Conservation (phyloP, 2,329 filamentous ascomycete genomes). For the Botryotinia convoluta region DNA sequence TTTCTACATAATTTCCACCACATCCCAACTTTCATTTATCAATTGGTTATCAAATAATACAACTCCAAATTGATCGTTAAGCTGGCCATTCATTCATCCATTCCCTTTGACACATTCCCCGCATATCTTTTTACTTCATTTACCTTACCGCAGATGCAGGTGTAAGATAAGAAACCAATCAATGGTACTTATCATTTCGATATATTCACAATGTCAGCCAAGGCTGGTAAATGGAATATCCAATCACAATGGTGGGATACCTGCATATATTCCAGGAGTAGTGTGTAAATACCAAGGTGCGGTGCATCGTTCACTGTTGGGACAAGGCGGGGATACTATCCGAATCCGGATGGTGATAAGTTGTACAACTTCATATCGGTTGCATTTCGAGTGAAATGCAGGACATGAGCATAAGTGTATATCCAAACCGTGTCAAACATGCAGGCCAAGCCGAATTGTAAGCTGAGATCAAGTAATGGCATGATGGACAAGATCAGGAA, state of each 20-base stretch:
- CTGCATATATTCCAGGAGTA: not conserved
- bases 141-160: not conserved
- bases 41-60: not conserved
- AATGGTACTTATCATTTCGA: not conserved
- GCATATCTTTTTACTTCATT: not conserved
- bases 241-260: not conserved
- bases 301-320: not conserved
- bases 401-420: not conserved
- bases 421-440: not conserved
- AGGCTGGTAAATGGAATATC: conserved; percentile 3
- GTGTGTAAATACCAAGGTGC: not conserved
- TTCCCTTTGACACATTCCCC: not conserved
- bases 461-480: not conserved
- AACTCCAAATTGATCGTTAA: not conserved
- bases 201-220: not conserved
- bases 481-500: not conserved
- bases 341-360: not conserved
- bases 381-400: not conserved
- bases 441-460: not conserved
- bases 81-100: not conserved
- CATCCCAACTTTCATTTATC: not conserved
- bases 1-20: not conserved
- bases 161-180: not conserved
- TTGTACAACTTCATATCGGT: not conserved
- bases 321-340: conserved; percentile 1